Evolutionary conservation across 164 flowering plant species (phyloP).

Genomic region (Liriodendron chinense): DNA sequence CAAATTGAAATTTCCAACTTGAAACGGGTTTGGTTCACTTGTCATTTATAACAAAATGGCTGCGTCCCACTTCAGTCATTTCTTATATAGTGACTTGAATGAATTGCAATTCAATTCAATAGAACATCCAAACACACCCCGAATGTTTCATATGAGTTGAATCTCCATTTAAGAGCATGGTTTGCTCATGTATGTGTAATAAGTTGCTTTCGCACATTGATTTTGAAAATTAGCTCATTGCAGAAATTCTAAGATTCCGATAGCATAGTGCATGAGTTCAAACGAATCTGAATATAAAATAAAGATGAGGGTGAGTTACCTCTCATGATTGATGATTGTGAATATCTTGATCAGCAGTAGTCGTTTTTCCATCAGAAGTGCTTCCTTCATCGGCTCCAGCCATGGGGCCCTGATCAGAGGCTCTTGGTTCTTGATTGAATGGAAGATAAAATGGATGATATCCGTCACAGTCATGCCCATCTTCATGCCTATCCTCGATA

Average conservation of each 20-base stretch:
- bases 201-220: not conserved
- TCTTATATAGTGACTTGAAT: no score
- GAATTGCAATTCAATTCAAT: no score
- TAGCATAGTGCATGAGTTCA: not conserved
- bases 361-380: not conserved
- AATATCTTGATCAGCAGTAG: not conserved
- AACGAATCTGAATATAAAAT: not conserved
- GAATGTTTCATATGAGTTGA: no score
- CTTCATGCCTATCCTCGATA: conserved; percentile 35
- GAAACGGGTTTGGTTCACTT: no score
- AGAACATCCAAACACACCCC: no score
- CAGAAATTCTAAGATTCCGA: not conserved
- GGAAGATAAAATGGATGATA: conserved; percentile 31
- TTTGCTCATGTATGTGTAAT: no score
- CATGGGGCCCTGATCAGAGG: conserved; percentile 10
- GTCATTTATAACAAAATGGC: no score
- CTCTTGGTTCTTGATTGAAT: conserved; percentile 20
- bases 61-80: no score
- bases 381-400: conserved; percentile 7
- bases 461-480: conserved; percentile 13
- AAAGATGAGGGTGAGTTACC: not conserved
- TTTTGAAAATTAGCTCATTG: not conserved
- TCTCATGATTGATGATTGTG: not conserved
- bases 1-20: no score
- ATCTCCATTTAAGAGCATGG: no score